Percentiles rank a stretch among this genome's conserved stretches.
Conservation (phyloP, 1,284 basidiomycete genomes). For the Phellinidium pouzarii region DNA sequence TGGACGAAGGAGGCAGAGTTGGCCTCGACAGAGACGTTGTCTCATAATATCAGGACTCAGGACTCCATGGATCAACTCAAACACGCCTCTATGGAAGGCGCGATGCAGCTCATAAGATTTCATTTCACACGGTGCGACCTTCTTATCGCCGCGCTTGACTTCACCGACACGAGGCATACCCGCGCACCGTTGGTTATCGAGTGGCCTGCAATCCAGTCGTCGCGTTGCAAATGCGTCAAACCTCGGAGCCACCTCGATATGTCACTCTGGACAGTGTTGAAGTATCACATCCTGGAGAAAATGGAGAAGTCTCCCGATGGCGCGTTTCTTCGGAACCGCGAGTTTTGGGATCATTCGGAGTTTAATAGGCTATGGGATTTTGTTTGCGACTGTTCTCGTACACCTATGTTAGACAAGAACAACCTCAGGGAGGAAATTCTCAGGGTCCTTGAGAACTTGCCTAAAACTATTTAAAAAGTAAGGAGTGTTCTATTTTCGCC, state of each 20-base stretch:
- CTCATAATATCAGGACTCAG: background rate
- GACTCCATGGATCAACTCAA: background rate
- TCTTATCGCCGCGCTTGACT: background rate
- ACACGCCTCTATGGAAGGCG: background rate
- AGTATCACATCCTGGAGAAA: background rate
- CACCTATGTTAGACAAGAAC: background rate
- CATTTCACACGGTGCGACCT: background rate
- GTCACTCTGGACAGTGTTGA: background rate
- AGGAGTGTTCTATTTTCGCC: too few relatives aligned
- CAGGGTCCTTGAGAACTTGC: background rate
- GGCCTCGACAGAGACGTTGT: conserved; percentile 41
- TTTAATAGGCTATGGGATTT: background rate
- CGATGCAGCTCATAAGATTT: background rate
- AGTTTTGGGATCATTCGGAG: background rate
- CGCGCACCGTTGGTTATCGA: too few relatives aligned
- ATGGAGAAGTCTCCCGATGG: background rate
- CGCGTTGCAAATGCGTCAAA: background rate
- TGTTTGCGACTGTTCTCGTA: background rate
- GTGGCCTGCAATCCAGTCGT: background rate
- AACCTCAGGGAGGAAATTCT: background rate
- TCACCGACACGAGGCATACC: too few relatives aligned
- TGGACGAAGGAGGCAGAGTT: conserved; percentile 48
- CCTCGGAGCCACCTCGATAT: background rate
- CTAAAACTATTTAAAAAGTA: too few relatives aligned
- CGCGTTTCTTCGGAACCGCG: background rate